phyloP scores from a whole-genome alignment of 495 filamentous ascomycete genomes.

The Rhypophila decipiens region DNA sequence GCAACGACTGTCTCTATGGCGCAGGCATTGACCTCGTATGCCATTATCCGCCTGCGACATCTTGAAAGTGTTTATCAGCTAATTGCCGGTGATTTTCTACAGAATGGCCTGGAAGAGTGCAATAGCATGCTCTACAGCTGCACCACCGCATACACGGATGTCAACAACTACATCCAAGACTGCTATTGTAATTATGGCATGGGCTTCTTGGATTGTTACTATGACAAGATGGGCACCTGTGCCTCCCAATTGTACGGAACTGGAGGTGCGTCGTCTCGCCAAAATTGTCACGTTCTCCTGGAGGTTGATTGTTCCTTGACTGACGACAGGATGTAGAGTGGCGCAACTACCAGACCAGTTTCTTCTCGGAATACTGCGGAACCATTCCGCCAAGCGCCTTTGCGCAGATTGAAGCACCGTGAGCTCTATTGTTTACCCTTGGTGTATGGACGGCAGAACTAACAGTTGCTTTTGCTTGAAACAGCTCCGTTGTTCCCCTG shows the following conservation, averaged over 20 bases:
- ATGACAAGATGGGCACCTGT: constrained; percentile 8
- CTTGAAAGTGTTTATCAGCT: too few relatives aligned
- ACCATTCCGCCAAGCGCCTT: constrained; percentile 7
- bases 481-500: constrained; percentile 14
- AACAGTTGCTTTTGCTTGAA: too few relatives aligned
- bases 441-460: not conserved
- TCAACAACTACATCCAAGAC: not conserved
- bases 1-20: too few relatives aligned
- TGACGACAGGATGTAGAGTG: too few relatives aligned
- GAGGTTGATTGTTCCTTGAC: too few relatives aligned
- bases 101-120: constrained; percentile 2
- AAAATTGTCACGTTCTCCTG: too few relatives aligned
- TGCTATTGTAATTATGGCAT: constrained; percentile 18
- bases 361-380: constrained; percentile 8
- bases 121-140: constrained; percentile 11
- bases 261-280: too few relatives aligned
- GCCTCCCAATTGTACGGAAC: constrained; percentile 2
- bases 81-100: too few relatives aligned
- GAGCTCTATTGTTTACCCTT: not conserved
- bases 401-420: constrained; percentile 11
- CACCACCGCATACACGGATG: not conserved
- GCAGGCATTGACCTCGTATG: too few relatives aligned
- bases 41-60: too few relatives aligned
- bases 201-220: constrained; percentile 15
- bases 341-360: constrained; percentile 6